These are phyloP conservation scores for Sugiyamaella grinbergsii DNA, from an alignment of 1,139 yeast species.

Conservation along the genomic window DNA sequence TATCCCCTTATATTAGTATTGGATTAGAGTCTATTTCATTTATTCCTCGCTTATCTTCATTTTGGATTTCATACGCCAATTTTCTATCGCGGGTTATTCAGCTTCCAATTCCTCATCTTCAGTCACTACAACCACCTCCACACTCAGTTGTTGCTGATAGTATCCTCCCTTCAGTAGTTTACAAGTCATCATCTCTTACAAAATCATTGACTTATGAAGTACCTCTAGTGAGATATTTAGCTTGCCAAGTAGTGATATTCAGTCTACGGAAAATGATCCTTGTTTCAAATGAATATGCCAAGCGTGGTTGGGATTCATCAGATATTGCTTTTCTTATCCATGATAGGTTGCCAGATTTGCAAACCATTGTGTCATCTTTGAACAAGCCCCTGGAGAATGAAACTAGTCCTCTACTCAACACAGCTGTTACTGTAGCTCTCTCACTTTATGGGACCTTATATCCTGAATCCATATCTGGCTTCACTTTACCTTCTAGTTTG, in stretches of 20 bases:
- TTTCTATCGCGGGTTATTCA: conserved; percentile 60
- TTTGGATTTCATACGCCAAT: conserved; percentile 78
- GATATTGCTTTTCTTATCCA: conserved; percentile 46
- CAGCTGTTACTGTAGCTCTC: conserved; percentile 17
- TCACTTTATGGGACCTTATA: conserved; percentile 30
- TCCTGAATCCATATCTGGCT: conserved; percentile 31
- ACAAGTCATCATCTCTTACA: conserved; percentile 52
- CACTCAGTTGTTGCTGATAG: conserved; percentile 50
- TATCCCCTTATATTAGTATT: conserved; percentile 64
- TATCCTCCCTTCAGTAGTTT: conserved; percentile 68
- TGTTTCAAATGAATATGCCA: conserved; percentile 46
- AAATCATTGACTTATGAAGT: conserved; percentile 58
- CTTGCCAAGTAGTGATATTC: conserved; percentile 60
- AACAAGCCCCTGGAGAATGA: conserved; percentile 1
- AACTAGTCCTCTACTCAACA: neutral
- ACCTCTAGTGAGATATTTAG: conserved; percentile 64
- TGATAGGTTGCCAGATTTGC: conserved; percentile 53
- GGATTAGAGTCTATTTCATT: conserved; percentile 50
- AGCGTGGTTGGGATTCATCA: conserved; percentile 46
- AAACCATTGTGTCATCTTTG: conserved; percentile 36
- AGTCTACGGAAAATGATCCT: conserved; percentile 55
- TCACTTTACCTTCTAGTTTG: conserved; percentile 30
- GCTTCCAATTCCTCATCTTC: conserved; percentile 52
- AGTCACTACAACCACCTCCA: conserved; percentile 33
- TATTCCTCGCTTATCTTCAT: conserved; percentile 73